Evolutionary conservation across 2,329 filamentous ascomycete species (phyloP), one percentile per base, ranked within the genome.

Genomic region (Orbilia ellipsospora): DNA sequence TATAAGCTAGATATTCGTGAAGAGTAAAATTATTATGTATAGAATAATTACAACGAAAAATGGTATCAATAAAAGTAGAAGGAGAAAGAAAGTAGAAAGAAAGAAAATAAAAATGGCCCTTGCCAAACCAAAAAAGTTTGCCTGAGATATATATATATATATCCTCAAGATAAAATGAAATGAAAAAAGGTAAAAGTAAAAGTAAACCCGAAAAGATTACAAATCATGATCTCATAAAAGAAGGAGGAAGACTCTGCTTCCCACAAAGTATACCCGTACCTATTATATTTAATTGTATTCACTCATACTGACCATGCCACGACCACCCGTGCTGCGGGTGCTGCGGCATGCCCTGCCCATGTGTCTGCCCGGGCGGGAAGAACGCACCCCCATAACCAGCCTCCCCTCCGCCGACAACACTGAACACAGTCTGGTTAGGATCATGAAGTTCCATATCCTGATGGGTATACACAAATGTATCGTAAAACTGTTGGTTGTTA

Each of bases 361-460:
- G 68, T 57, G 44, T 42, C 26, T 74, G 69, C n/a, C 56, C 50
- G 16, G 70, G 60, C 28, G 68, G 70, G 70, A 74, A 74, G 54
- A 59, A 68, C 15, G 63, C 70, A 26, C 64, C 57, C 15, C 63
- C 70, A 23, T 74, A 74, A 7, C 15, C 15, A 13, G 57, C 42
- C 44, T 16, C 57, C 20, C 52, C 62, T 5, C 54, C 56, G 18
- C 70, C 70, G n/a, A 74, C 70, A n/a, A 74, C 57, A 8, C 63
- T 74, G 40, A 52, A 74, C 15, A 74, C 70, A 10, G 70, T 51
- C 26, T 74, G 70, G 23, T 68, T 74, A 0, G 70, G 70, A 67
- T 74, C 70, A 74, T 74, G 63, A 15, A 74, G 45, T 52, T 74
- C 70, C 70, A 74, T 68, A 44, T 74, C 70, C 57, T 74, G 70